A percentile compares a stretch with the other conserved stretches of the same genome.
phyloP scores from a whole-genome alignment of 179 eudicot genomes.

The Pouteria campechiana region DNA sequence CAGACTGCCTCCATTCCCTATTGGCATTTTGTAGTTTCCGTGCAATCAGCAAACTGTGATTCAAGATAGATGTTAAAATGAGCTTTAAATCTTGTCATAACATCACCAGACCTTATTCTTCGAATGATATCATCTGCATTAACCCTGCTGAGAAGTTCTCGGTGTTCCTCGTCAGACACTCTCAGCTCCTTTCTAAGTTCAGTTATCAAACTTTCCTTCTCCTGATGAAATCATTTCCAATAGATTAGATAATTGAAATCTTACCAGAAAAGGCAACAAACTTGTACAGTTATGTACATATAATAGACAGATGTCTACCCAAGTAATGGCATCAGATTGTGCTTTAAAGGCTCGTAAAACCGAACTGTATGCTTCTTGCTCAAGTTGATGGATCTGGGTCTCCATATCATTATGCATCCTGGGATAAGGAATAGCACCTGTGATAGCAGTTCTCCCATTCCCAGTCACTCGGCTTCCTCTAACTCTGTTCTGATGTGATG shows the following conservation, averaged over 20 bases:
- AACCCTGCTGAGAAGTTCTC: constrained; percentile 56
- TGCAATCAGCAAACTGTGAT: not conserved
- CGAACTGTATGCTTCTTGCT: constrained; percentile 67
- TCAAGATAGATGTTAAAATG: not conserved
- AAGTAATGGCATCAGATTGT: constrained; percentile 68
- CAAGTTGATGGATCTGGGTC: constrained; percentile 61
- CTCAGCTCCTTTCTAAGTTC: constrained; percentile 70
- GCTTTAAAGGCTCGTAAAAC: constrained; percentile 72
- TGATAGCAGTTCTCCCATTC: constrained; percentile 47
- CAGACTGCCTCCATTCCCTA: constrained; percentile 65
- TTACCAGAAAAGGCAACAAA: constrained; percentile 8
- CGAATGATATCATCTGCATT: constrained; percentile 49
- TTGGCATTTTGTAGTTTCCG: constrained; percentile 2
- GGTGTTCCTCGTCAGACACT: constrained; percentile 69
- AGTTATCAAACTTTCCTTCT: constrained; percentile 64
- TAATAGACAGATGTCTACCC: constrained; percentile 33
- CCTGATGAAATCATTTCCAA: constrained; percentile 37
- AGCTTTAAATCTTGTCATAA: constrained; percentile 3
- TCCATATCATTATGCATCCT: constrained; percentile 50
- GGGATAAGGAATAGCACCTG: constrained; percentile 30
- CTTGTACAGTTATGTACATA: constrained; percentile 3
- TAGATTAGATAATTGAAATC: constrained; percentile 17
- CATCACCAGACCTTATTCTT: constrained; percentile 46
- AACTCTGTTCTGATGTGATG: constrained; percentile 40
- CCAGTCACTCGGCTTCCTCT: constrained; percentile 46